Conservation (phyloP, 179 eudicot genomes). For the Nepenthes alata region DNA sequence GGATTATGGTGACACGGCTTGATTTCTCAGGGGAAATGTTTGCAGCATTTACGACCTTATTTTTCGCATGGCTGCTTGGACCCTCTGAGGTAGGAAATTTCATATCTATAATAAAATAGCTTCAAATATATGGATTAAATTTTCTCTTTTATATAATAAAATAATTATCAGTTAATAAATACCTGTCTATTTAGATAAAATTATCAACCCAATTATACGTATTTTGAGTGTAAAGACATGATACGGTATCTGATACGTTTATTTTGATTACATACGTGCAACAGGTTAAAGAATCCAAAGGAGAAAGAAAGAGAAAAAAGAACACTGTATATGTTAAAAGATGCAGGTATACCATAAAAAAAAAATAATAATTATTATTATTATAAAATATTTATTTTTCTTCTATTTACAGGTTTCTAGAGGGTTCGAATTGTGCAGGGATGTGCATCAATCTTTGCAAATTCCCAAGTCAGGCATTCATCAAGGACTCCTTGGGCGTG, state of each 20-base stretch:
- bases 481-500: slow-evolving; percentile 54
- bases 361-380: neutral
- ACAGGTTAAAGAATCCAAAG: slow-evolving; percentile 62
- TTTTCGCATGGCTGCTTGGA: slow-evolving; percentile 71
- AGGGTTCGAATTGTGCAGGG: slow-evolving; percentile 74
- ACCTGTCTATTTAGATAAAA: no score
- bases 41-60: slow-evolving; percentile 46
- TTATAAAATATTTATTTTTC: neutral
- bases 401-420: slow-evolving; percentile 49
- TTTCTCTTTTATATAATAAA: no score
- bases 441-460: slow-evolving; percentile 89
- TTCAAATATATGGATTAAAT: neutral
- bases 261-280: neutral
- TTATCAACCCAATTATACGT: no score
- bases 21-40: slow-evolving; percentile 46
- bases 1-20: slow-evolving; percentile 35
- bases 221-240: no score
- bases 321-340: slow-evolving; percentile 59
- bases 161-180: no score
- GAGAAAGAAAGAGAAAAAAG: slow-evolving; percentile 52
- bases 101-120: neutral
- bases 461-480: slow-evolving; percentile 68
- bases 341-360: slow-evolving; percentile 53
- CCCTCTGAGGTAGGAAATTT: slow-evolving; percentile 46
- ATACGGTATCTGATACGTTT: neutral